Conservation (phyloP, 305 asterid species). For the Fraxinus sp. region DNA sequence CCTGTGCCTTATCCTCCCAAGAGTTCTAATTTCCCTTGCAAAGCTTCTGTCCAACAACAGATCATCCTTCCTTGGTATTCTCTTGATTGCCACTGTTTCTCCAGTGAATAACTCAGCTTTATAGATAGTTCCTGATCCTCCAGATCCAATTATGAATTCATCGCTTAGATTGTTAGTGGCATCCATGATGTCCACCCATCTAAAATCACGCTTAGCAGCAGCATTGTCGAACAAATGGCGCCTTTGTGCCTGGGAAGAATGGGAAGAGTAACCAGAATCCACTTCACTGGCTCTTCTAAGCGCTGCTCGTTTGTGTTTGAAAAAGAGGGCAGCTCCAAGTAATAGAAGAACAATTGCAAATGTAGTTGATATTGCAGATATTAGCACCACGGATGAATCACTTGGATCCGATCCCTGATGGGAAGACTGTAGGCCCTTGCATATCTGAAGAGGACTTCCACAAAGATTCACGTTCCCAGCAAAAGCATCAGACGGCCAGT, state of each 20-base stretch:
- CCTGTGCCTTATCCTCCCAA: constrained; percentile 82
- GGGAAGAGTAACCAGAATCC: constrained; percentile 53
- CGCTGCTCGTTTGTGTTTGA: constrained; percentile 63
- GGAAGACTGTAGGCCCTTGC: constrained; percentile 37
- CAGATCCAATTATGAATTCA: constrained; percentile 77
- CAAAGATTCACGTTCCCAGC: constrained; percentile 64
- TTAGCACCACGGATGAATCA: constrained; percentile 52
- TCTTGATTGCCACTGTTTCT: constrained; percentile 83
- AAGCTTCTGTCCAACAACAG: constrained; percentile 69
- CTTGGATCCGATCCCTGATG: constrained; percentile 30
- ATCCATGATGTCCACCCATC: constrained; percentile 84
- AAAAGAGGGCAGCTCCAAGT: constrained; percentile 60
- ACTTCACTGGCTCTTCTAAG: constrained; percentile 37
- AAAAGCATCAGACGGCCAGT: constrained; percentile 73
- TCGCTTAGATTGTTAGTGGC: constrained; percentile 84
- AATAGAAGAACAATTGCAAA: constrained; percentile 48
- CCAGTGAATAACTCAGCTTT: constrained; percentile 67
- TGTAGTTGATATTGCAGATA: constrained; percentile 58
- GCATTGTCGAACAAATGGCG: constrained; percentile 55
- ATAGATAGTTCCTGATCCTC: constrained; percentile 83
- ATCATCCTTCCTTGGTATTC: constrained; percentile 61
- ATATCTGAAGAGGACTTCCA: constrained; percentile 67
- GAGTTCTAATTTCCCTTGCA: constrained; percentile 82
- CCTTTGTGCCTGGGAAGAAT: constrained; percentile 69
- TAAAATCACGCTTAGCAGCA: constrained; percentile 51